Evolutionary conservation across 306 rosid genomes (phyloP).

Genomic region (Inga oerstediana): DNA sequence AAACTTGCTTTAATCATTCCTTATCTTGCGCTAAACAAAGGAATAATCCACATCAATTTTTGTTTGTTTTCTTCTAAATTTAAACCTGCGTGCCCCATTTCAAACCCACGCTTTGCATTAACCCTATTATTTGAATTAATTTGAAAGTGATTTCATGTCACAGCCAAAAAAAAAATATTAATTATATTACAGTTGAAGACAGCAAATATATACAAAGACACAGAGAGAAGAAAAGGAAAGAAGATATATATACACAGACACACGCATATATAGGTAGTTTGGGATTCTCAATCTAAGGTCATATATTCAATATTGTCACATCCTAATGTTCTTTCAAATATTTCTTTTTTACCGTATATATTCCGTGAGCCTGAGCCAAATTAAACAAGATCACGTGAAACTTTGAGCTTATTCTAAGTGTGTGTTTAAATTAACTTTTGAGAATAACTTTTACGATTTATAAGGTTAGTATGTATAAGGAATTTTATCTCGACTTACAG

Average conservation of each 20-base stretch:
- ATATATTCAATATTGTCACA: slow-evolving; percentile 39
- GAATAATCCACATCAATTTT: slow-evolving; percentile 15
- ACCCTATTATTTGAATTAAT: slow-evolving; percentile 26
- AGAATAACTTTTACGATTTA: no score
- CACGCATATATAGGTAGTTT: slow-evolving; percentile 23
- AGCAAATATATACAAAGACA: slow-evolving; percentile 48
- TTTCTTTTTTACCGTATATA: background rate
- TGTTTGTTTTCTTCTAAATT: slow-evolving; percentile 18
- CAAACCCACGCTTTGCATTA: slow-evolving; percentile 12
- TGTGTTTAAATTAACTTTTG: no score
- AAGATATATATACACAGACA: slow-evolving; percentile 17
- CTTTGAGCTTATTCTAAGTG: background rate
- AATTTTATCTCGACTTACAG: no score
- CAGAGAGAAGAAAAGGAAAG: slow-evolving; percentile 46
- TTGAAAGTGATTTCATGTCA: slow-evolving; percentile 37
- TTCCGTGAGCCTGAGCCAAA: background rate
- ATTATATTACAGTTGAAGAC: slow-evolving; percentile 42
- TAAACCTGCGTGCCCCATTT: background rate
- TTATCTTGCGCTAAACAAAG: background rate
- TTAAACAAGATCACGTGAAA: background rate
- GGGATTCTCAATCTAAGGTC: slow-evolving; percentile 46
- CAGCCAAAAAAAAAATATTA: background rate
- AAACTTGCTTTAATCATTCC: slow-evolving; percentile 5
- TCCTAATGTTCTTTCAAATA: slow-evolving; percentile 27
- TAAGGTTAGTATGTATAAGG: no score